Evolutionary conservation across 2,329 filamentous ascomycete genomes (phyloP).

Genomic region (Decorospora gaudefroyi): DNA sequence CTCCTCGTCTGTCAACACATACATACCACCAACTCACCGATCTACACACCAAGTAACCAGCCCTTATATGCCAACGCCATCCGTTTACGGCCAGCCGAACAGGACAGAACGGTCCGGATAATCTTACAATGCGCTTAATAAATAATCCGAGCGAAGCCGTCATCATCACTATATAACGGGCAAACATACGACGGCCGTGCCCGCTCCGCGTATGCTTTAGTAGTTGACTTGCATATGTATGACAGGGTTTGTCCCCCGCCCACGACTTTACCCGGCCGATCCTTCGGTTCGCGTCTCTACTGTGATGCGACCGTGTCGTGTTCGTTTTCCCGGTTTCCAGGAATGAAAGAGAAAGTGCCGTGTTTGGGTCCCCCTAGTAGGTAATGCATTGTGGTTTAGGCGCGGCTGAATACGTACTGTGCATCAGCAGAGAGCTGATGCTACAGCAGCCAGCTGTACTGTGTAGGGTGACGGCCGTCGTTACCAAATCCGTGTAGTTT

Average conservation of each 20-base stretch:
- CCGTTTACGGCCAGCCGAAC: background rate
- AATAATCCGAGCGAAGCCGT: slow-evolving; percentile 1
- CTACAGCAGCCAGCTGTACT: too few relatives aligned
- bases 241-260: too few relatives aligned
- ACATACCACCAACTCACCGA: slow-evolving; percentile 3
- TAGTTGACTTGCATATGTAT: slow-evolving; percentile 2
- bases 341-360: background rate
- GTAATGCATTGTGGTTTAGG: too few relatives aligned
- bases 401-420: too few relatives aligned
- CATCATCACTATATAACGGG: background rate
- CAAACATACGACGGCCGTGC: slow-evolving; percentile 1
- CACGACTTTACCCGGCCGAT: slow-evolving; percentile 11
- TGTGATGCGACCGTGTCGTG: background rate
- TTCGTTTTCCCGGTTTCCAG: background rate
- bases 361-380: too few relatives aligned
- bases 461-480: too few relatives aligned
- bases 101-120: slow-evolving; percentile 12
- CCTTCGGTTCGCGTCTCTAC: slow-evolving; percentile 2
- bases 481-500: too few relatives aligned
- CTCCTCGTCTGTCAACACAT: slow-evolving; percentile 1
- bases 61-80: too few relatives aligned
- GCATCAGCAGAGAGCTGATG: too few relatives aligned
- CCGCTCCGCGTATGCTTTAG: slow-evolving; percentile 4
- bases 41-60: background rate
- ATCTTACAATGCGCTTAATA: slow-evolving; percentile 3